phyloP scores from a whole-genome alignment of 139 green algal genomes.

The Mychonastes homosphaera region DNA sequence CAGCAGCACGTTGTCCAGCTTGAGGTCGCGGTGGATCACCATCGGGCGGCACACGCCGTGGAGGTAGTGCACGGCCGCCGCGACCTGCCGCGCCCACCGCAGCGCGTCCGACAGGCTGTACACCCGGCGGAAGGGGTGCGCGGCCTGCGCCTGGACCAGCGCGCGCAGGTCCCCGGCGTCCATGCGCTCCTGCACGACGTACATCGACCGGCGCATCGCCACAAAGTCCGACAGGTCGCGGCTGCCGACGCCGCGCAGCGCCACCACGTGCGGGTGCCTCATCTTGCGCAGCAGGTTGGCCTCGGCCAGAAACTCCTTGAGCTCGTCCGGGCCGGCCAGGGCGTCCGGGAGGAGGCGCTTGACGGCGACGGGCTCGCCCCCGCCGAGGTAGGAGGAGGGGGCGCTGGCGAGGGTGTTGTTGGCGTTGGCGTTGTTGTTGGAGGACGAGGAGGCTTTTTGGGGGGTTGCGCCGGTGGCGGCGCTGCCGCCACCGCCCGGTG shows the following conservation, averaged over 20 bases:
- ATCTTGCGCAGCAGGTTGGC: constrained; percentile 56
- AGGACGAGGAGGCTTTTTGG: not conserved
- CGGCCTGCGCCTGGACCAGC: constrained; percentile 36
- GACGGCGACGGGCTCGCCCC: constrained; percentile 41
- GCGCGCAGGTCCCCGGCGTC: constrained; percentile 46
- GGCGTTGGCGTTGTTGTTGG: too few species aligned
- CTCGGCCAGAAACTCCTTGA: constrained; percentile 55
- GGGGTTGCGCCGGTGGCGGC: not conserved
- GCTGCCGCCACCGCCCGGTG: not conserved
- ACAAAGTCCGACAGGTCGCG: constrained; percentile 30
- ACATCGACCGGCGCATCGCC: constrained; percentile 29
- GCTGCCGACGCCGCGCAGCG: constrained; percentile 35
- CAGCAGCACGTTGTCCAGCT: constrained; percentile 53
- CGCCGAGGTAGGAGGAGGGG: constrained; percentile 1
- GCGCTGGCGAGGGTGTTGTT: not conserved
- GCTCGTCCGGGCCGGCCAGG: constrained; percentile 38
- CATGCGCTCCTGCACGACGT: constrained; percentile 52
- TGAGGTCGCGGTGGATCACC: constrained; percentile 74
- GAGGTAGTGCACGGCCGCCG: constrained; percentile 57
- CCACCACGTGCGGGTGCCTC: constrained; percentile 47
- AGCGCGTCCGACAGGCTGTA: constrained; percentile 48
- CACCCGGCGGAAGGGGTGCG: constrained; percentile 3
- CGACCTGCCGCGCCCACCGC: constrained; percentile 47
- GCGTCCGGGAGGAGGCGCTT: constrained; percentile 54
- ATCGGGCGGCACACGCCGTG: constrained; percentile 52